These are phyloP conservation scores for Symbiodinium natans DNA, from an alignment of 73 alveolate genomes.

Conservation along the genomic window DNA sequence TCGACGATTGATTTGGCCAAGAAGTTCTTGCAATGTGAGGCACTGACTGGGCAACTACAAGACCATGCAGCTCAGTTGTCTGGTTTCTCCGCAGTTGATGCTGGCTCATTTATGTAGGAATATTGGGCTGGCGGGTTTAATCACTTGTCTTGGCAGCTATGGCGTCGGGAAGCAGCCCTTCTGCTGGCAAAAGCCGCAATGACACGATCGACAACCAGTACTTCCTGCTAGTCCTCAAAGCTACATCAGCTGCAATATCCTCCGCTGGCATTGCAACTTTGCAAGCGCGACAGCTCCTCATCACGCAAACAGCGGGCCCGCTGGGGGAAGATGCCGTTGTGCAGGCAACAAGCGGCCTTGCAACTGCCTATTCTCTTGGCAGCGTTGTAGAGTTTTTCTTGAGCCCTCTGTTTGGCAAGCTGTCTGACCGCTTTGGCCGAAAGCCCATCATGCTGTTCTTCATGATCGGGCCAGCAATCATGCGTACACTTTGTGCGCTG, in stretches of 20 bases:
- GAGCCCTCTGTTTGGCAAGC: constrained; percentile 71
- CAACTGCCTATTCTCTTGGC: constrained; percentile 80
- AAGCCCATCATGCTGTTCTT: constrained; percentile 80
- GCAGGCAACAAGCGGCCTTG: constrained; percentile 81
- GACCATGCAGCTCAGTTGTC: too few relatives aligned
- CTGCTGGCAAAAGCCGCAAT: neutral
- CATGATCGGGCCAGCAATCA: constrained; percentile 74
- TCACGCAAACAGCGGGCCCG: constrained; percentile 64
- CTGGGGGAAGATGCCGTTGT: constrained; percentile 49
- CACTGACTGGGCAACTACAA: too few relatives aligned
- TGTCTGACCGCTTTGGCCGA: constrained; percentile 86
- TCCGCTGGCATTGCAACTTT: constrained; percentile 76
- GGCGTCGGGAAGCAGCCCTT: neutral
- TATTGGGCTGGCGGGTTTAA: too few relatives aligned
- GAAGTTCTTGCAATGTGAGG: too few relatives aligned
- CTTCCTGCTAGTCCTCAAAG: constrained; percentile 44
- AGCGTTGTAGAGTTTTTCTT: constrained; percentile 71
- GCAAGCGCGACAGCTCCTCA: constrained; percentile 59
- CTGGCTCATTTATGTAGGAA: too few relatives aligned
- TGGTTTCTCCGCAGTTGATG: too few relatives aligned
- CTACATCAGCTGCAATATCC: constrained; percentile 57
- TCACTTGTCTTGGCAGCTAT: neutral
- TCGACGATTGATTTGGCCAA: too few relatives aligned
- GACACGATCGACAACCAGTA: neutral
- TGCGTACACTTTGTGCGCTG: constrained; percentile 64